Percentiles rank a stretch among this genome's conserved stretches.
phyloP scores from a whole-genome alignment of 495 filamentous ascomycete genomes.

The Melanomma pulvis-pyrius region DNA sequence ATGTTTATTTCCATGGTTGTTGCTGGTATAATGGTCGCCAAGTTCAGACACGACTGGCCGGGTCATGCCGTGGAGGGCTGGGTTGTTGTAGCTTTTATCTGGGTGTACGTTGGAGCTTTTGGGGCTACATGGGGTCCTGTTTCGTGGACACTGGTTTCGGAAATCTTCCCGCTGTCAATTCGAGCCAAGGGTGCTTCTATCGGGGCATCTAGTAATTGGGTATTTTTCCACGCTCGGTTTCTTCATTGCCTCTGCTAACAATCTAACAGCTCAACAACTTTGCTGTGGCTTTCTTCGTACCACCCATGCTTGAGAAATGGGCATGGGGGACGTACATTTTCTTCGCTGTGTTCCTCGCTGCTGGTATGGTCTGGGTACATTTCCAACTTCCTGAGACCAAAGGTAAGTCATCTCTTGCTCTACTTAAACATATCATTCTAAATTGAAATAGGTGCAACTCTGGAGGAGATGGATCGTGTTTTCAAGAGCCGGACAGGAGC shows the following conservation, averaged over 20 bases:
- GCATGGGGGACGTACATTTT: constrained; percentile 41
- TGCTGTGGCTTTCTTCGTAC: constrained; percentile 33
- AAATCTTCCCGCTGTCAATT: constrained; percentile 54
- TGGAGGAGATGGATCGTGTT: constrained; percentile 59
- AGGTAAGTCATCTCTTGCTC: too few species aligned
- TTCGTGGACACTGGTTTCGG: constrained; percentile 50
- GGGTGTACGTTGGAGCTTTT: constrained; percentile 57
- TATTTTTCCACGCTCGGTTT: constrained; percentile 46
- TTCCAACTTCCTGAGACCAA: constrained; percentile 55
- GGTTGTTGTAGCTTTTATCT: constrained; percentile 53
- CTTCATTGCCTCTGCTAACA: neutral
- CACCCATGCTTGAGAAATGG: constrained; percentile 32
- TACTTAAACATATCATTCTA: too few species aligned
- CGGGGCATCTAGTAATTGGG: constrained; percentile 38
- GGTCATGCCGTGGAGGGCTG: constrained; percentile 52
- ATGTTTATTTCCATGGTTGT: constrained; percentile 57
- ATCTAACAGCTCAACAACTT: constrained; percentile 35
- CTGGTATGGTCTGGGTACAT: constrained; percentile 41
- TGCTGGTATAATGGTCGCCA: constrained; percentile 54
- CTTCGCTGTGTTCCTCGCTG: constrained; percentile 37
- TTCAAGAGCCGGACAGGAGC: constrained; percentile 49
- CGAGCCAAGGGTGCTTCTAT: constrained; percentile 51
- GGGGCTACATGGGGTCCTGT: constrained; percentile 47
- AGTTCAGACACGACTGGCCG: constrained; percentile 52
- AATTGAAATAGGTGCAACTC: constrained; percentile 53